Percentiles rank a stretch among this genome's conserved stretches.
phyloP scores from a whole-genome alignment of 805 yeast species.

The Yarrowia bubula region DNA sequence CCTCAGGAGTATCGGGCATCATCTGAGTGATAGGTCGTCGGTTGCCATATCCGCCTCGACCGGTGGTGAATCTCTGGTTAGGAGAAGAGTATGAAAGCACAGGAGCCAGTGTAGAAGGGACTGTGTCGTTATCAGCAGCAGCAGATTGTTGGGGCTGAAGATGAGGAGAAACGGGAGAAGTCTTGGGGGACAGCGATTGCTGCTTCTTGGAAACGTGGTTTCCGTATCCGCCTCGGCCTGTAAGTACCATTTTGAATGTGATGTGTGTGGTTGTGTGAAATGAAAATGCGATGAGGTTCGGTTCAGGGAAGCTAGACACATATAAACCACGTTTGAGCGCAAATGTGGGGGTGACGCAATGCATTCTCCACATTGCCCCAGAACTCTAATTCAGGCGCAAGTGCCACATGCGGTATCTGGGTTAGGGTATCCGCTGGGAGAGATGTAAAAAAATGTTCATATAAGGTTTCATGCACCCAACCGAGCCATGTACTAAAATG shows the following conservation, averaged over 20 bases:
- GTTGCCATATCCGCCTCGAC: slow-evolving; percentile 45
- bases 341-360: slow-evolving; percentile 24
- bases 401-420: not conserved
- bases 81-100: slow-evolving; percentile 41
- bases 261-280: not conserved
- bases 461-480: not conserved
- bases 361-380: slow-evolving; percentile 26
- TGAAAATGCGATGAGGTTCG: not conserved
- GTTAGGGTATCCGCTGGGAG: not conserved
- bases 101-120: slow-evolving; percentile 39
- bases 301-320: not conserved
- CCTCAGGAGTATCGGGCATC: slow-evolving; percentile 37
- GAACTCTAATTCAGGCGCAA: not conserved
- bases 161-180: slow-evolving; percentile 16
- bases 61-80: slow-evolving; percentile 38
- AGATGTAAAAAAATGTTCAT: slow-evolving; percentile 16
- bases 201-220: slow-evolving; percentile 32
- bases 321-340: slow-evolving; percentile 11
- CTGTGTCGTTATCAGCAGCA: slow-evolving; percentile 27
- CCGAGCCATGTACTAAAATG: slow-evolving; percentile 6
- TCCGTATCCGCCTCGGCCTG: slow-evolving; percentile 40
- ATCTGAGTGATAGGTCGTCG: slow-evolving; percentile 37
- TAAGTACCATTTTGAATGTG: slow-evolving; percentile 33
- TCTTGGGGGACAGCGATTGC: slow-evolving; percentile 15
- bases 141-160: not conserved